Conservation (phyloP, 75 land plant species). For the Selaginella moellendorffii region DNA sequence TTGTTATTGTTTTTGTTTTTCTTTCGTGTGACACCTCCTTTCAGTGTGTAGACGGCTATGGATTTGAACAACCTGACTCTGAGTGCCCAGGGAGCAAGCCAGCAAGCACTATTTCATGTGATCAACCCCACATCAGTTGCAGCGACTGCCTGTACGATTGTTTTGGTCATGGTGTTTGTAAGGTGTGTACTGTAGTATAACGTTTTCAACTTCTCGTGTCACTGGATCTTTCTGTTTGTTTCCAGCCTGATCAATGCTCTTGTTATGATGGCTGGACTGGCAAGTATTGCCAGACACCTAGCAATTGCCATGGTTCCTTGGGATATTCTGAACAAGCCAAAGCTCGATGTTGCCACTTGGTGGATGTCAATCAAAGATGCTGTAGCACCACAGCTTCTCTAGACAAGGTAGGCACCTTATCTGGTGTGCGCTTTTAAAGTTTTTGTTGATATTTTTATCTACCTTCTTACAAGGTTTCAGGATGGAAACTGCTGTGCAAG, state of each 20-base stretch:
- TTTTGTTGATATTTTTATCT: neutral
- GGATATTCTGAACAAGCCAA: neutral
- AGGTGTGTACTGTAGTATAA: neutral
- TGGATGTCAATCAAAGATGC: slow-evolving; percentile 3
- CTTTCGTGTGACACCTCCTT: neutral
- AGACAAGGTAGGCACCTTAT: slow-evolving; percentile 6
- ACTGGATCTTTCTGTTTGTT: neutral
- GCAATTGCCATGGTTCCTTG: neutral
- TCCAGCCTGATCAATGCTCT: neutral
- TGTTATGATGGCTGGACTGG: slow-evolving; percentile 5
- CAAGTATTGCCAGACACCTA: neutral
- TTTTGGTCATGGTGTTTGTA: slow-evolving; percentile 3
- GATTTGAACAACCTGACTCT: neutral
- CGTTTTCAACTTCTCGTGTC: neutral
- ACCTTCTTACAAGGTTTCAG: slow-evolving; percentile 1
- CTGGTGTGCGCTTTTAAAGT: too few relatives aligned
- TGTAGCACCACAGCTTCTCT: neutral
- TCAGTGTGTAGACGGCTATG: slow-evolving; percentile 4
- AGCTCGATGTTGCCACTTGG: neutral
- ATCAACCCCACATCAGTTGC: slow-evolving; percentile 1
- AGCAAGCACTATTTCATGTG: neutral
- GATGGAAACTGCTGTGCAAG: slow-evolving; percentile 2
- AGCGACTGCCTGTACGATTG: neutral
- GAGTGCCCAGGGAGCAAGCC: neutral
- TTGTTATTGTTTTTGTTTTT: too few relatives aligned